Evolutionary conservation across 75 land plant genomes (phyloP), one percentile per base, ranked within the genome.

Genomic region (Sequoiadendron giganteum): DNA sequence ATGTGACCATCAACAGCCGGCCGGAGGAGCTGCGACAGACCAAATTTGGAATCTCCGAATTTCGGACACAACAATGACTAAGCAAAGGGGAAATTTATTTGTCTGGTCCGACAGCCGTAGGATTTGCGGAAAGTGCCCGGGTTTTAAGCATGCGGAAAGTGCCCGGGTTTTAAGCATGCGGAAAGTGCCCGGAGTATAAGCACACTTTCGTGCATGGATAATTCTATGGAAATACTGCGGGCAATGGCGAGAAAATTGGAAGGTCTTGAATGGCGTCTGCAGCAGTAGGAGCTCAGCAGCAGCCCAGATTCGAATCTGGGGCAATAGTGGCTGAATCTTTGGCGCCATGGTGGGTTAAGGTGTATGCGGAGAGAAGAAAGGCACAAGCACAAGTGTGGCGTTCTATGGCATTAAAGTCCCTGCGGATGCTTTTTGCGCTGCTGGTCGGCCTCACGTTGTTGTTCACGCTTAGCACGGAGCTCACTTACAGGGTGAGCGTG

Each of bases 401-500:
- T 30, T 75, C 77, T 36, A 80, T 65, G 83, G 83, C 45, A 36
- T 13, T 85, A 18, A 85, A 38, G 5, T 54, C 65, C 40, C 36
- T 85, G 86, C 58, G 43, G 3, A 1, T 55, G 0, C 86, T 85
- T 1, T 32, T 56, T 15, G 42, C 43, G 13, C 25, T 52, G 54
- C 15, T 55, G 16, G 36, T 85, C 1, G 65, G 68, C 10, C 3
- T 34, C 0, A 48, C 56, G 10, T 34, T 85, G 68, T 0, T 85
- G 39, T 36, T 85, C 1, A 56, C 39, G 11, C 52, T 84, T 8
- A 48, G 19, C 85, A 84, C 85, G 15, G 86, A 85, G 86, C 68
- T 85, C 28, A 85, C 68, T 3, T 56, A 55, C 40, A 85, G 86
- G 21, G 34, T 85, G 86, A 42, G 58, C 28, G 86, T 15, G 86